phyloP scores from a whole-genome alignment of 306 rosid genomes.

The Lathyrus oleraceus region DNA sequence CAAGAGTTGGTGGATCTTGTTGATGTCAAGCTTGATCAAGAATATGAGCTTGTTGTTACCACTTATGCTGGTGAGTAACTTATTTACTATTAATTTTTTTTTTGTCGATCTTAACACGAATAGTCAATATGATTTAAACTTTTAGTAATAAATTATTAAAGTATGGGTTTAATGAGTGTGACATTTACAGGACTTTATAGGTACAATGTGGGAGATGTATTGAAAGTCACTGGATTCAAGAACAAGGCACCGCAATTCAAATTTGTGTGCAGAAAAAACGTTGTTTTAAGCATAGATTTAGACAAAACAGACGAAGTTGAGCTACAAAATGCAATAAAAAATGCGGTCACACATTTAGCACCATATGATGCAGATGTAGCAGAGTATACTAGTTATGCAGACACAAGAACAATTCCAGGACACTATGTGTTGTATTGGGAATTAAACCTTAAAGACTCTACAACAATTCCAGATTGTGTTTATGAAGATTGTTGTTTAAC shows the following conservation, averaged over 20 bases:
- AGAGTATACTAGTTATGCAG: conserved; percentile 79
- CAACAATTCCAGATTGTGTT: conserved; percentile 67
- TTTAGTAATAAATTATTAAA: not conserved
- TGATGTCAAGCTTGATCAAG: conserved; percentile 83
- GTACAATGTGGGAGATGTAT: conserved; percentile 83
- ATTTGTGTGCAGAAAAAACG: conserved; percentile 85
- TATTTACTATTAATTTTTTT: no score
- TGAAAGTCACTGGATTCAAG: conserved; percentile 81
- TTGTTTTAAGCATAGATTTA: conserved; percentile 76
- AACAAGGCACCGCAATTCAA: conserved; percentile 90
- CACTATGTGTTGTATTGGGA: conserved; percentile 93
- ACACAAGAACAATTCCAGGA: conserved; percentile 71
- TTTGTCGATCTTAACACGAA: not conserved
- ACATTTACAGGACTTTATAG: conserved; percentile 73
- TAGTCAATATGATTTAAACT: no score
- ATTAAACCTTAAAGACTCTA: conserved; percentile 48
- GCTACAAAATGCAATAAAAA: conserved; percentile 72
- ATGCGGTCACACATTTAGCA: conserved; percentile 56
- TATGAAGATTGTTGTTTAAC: conserved; percentile 83
- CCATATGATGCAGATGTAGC: conserved; percentile 63
- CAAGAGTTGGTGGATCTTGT: conserved; percentile 65
- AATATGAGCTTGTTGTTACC: conserved; percentile 89
- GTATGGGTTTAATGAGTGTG: conserved; percentile 12
- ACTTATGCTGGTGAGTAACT: conserved; percentile 67
- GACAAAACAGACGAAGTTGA: conserved; percentile 94